Base-by-base conservation (phyloP, 108 stramenopile genomes). In the Skeletonema menzelii region DNA sequence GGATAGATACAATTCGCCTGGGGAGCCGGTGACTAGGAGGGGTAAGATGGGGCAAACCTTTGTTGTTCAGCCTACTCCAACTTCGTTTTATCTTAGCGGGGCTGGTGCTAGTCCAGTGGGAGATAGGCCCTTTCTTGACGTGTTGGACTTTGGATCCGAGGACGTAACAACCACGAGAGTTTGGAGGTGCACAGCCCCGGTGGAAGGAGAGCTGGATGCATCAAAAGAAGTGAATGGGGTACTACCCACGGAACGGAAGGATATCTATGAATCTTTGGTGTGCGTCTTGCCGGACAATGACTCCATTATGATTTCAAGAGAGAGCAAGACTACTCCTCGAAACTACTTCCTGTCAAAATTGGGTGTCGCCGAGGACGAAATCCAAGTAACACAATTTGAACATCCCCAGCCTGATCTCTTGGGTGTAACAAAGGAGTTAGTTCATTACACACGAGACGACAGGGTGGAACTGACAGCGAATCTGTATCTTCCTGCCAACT, bases 401-500 rank as follows among this genome's bases (percentile, higher is more conserved):
- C 83, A 84, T 57, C 83, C 83, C 4, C 83, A 84, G 56, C 83
- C 80, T 0, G 79, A 80, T 66, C 56, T 84, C 2, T 19, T 80
- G 53, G 83, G 83, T 19, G 76, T 84, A 24, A 72, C 65, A 4
- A 80, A 81, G 56, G 79, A 80, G 55, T 57, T 84, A 8, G 83
- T 81, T 15, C 62, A 76, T 8, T 84, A 84, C 61, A 81, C 72
- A 55, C 70, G 83, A 10, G 76, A 81, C 8, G 83, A 84, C 68
- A 80, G 80, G 56, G 72, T 84, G 15, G 80, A 84, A 34, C 49
- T 84, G 71, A 84, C 73, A 2, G 80, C 71, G 56, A 77, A 84
- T 28, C 35, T 84, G 38, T 84, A 84, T 59, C 66, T 81, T 22
- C 83, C 83, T n/a, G 64, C 75, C 8, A 63, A 73, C 65, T 84